A percentile compares a stretch with the other conserved stretches of the same genome.
Conservation (phyloP, 1,284 basidiomycete genomes). For the Cutaneotrichosporon spelunceum region DNA sequence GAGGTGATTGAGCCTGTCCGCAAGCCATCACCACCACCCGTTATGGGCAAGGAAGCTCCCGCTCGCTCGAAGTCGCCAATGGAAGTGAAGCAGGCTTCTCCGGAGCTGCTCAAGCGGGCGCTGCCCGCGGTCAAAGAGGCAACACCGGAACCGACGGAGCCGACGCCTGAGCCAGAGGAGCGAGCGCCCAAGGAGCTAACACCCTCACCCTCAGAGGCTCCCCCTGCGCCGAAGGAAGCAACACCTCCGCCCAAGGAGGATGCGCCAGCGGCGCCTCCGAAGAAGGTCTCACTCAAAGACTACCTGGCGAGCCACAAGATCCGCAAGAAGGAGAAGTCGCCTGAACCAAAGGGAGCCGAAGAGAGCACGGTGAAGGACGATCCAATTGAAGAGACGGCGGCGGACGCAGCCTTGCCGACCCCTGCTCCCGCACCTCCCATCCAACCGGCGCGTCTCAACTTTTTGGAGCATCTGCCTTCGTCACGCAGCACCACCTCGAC, state of each 20-base stretch:
- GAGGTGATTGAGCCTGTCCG: background rate
- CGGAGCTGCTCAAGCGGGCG: background rate
- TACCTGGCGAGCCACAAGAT: slow-evolving; percentile 43
- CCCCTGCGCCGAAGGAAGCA: background rate
- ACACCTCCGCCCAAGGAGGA: slow-evolving; percentile 16
- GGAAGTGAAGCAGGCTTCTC: background rate
- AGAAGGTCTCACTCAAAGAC: slow-evolving; percentile 43
- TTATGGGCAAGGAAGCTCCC: background rate
- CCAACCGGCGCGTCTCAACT: slow-evolving; percentile 26
- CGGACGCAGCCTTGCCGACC: background rate
- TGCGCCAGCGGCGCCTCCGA: slow-evolving; percentile 29
- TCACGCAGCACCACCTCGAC: slow-evolving; percentile 3
- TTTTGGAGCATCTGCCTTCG: slow-evolving; percentile 36
- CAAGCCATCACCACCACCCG: slow-evolving; percentile 5
- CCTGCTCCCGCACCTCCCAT: slow-evolving; percentile 4
- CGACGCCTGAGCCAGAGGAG: slow-evolving; percentile 26
- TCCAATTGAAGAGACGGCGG: background rate
- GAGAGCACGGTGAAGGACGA: background rate
- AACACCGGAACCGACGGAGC: slow-evolving; percentile 22
- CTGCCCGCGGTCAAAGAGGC: background rate
- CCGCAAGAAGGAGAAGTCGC: slow-evolving; percentile 23
- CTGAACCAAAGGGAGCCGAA: background rate
- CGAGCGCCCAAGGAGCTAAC: slow-evolving; percentile 26
- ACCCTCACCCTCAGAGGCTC: slow-evolving; percentile 8
- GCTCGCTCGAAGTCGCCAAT: background rate